phyloP scores from a whole-genome alignment of 2,329 filamentous ascomycete species.

The Ophiostoma quercus region DNA sequence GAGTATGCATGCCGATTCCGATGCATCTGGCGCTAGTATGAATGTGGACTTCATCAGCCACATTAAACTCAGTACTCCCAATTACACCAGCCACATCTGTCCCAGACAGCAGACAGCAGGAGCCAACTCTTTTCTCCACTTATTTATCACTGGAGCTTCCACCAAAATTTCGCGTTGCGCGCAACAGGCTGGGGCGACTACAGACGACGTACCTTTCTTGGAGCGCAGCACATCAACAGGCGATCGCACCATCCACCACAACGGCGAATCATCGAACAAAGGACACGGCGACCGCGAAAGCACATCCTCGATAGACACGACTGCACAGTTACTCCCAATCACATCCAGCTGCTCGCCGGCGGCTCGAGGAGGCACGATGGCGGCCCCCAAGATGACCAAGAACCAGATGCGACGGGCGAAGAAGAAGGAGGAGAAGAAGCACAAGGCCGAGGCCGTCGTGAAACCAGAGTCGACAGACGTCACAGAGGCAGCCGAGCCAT shows the following conservation, averaged over 20 bases:
- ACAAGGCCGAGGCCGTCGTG: conserved; percentile 36
- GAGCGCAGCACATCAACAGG: not conserved
- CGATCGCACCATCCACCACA: conserved; percentile 2
- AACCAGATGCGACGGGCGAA: conserved; percentile 89
- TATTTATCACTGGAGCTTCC: conserved; percentile 4
- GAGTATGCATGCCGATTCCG: not conserved
- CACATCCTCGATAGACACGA: no score
- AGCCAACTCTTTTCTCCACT: not conserved
- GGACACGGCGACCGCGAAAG: not conserved
- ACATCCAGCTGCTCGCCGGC: not conserved
- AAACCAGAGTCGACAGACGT: not conserved
- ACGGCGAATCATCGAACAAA: not conserved
- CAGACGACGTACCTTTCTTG: conserved; percentile 8
- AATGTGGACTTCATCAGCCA: not conserved
- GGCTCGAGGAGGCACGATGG: conserved; percentile 45
- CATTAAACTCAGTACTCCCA: not conserved
- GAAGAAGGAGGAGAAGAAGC: conserved; percentile 86
- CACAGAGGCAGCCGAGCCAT: not conserved
- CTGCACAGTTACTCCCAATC: not conserved
- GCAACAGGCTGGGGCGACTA: conserved; percentile 11
- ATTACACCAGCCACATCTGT: not conserved
- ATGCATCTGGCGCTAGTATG: conserved; percentile 1
- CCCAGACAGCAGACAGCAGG: not conserved
- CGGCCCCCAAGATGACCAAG: conserved; percentile 73
- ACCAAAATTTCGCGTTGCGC: conserved; percentile 24